These are phyloP conservation scores for Chenopodium formosanum DNA, from an alignment of 148 eudicot species.

Conservation along the genomic window DNA sequence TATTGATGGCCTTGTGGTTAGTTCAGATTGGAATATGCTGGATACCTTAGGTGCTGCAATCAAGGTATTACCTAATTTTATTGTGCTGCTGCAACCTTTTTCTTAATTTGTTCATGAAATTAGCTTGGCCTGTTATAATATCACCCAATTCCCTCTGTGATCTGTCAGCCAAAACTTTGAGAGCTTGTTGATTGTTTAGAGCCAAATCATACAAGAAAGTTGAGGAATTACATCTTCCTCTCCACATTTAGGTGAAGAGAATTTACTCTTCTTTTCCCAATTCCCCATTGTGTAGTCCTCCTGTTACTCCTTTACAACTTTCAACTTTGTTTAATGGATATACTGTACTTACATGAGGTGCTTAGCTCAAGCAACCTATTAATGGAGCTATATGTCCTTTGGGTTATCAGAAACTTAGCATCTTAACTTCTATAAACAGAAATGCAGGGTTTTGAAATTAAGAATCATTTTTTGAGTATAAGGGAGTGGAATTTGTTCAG, in stretches of 20 bases:
- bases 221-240: background rate
- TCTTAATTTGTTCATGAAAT: background rate
- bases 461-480: background rate
- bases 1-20: constrained; percentile 83
- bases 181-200: background rate
- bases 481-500: background rate
- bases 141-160: background rate
- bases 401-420: background rate
- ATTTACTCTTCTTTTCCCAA: background rate
- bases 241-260: background rate
- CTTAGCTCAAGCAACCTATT: background rate
- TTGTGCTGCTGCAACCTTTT: background rate
- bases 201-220: background rate
- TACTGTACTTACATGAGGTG: background rate
- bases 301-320: background rate
- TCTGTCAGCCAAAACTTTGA: background rate
- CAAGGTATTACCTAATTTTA: constrained; percentile 50
- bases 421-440: background rate
- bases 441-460: background rate
- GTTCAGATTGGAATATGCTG: constrained; percentile 86
- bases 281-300: background rate
- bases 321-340: background rate
- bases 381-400: background rate
- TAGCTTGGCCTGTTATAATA: background rate
- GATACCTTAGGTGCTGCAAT: constrained; percentile 95